Conservation (phyloP, 106 monocot genomes). For the Platanthera zijinensis region DNA sequence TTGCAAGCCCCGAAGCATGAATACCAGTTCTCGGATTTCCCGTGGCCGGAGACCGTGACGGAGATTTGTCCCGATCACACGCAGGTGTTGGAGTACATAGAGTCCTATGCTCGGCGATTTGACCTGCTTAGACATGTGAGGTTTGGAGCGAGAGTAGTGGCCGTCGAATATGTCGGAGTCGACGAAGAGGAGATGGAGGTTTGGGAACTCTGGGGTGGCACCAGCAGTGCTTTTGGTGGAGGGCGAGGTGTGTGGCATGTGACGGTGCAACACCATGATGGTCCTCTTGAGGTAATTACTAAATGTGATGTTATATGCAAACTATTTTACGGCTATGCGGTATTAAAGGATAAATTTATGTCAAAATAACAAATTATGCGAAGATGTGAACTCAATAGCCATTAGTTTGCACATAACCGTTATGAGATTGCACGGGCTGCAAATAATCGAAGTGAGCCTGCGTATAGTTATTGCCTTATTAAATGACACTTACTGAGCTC, state of each 20-base stretch:
- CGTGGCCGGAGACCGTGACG: slow-evolving; percentile 25
- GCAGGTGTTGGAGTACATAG: slow-evolving; percentile 32
- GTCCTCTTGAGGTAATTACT: neutral
- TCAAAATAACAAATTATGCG: too few species aligned
- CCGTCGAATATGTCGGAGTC: slow-evolving; percentile 25
- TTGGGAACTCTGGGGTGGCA: slow-evolving; percentile 41
- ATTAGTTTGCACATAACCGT: too few species aligned
- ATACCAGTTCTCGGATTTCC: slow-evolving; percentile 48
- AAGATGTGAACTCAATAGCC: too few species aligned
- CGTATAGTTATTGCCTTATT: too few species aligned
- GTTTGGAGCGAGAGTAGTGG: slow-evolving; percentile 22
- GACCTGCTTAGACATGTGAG: slow-evolving; percentile 16
- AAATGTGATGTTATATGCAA: too few species aligned
- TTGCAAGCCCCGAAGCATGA: slow-evolving; percentile 34
- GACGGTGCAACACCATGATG: slow-evolving; percentile 8
- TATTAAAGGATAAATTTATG: too few species aligned
- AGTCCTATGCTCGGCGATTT: slow-evolving; percentile 28
- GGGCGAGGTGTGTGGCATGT: slow-evolving; percentile 28
- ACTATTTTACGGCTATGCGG: too few species aligned
- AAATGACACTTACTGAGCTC: too few species aligned
- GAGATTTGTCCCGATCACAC: slow-evolving; percentile 21
- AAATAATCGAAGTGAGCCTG: too few species aligned
- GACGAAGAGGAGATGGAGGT: slow-evolving; percentile 23
- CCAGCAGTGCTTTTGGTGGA: slow-evolving; percentile 22
- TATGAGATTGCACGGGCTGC: too few species aligned